Percentiles rank a stretch among this genome's conserved stretches.
These are phyloP conservation scores for Candida insectalens DNA, from an alignment of 805 yeast species.

Conservation along the genomic window DNA sequence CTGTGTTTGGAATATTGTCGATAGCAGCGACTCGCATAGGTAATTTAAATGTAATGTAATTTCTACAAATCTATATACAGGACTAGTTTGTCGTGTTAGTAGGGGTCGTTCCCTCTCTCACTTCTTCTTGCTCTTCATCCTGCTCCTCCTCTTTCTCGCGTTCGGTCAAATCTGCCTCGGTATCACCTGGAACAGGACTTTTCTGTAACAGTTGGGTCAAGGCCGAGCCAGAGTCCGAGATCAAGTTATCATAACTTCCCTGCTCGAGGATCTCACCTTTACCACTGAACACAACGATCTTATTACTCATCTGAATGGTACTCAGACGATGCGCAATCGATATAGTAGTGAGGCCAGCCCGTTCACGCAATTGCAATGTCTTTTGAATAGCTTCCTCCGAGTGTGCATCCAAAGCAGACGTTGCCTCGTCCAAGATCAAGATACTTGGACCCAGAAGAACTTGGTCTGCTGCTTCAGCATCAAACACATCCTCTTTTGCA, in stretches of 20 bases:
- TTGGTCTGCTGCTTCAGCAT: constrained; percentile 7
- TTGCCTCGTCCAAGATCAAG: constrained; percentile 87
- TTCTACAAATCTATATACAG: neutral
- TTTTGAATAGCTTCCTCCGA: constrained; percentile 79
- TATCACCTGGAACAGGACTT: constrained; percentile 17
- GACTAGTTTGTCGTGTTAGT: neutral
- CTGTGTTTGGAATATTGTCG: constrained; percentile 21
- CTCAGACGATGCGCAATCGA: constrained; percentile 89
- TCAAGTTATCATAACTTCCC: constrained; percentile 48
- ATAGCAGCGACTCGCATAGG: constrained; percentile 19
- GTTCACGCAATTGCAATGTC: constrained; percentile 49
- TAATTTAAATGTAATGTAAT: neutral
- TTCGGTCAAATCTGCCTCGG: constrained; percentile 12
- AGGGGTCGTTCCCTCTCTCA: neutral
- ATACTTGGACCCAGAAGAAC: constrained; percentile 50
- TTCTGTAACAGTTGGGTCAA: constrained; percentile 32
- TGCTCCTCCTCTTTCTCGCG: constrained; percentile 6
- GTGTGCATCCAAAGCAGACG: constrained; percentile 85
- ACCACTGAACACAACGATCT: constrained; percentile 65
- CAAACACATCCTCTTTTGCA: constrained; percentile 9
- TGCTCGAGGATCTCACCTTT: constrained; percentile 68
- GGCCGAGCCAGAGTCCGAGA: constrained; percentile 33
- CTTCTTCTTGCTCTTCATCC: constrained; percentile 1
- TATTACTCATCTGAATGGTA: constrained; percentile 74
- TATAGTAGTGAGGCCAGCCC: constrained; percentile 60